Base-by-base conservation (phyloP, 352 stramenopile genomes). In the Halophytophthora batemanensis region DNA sequence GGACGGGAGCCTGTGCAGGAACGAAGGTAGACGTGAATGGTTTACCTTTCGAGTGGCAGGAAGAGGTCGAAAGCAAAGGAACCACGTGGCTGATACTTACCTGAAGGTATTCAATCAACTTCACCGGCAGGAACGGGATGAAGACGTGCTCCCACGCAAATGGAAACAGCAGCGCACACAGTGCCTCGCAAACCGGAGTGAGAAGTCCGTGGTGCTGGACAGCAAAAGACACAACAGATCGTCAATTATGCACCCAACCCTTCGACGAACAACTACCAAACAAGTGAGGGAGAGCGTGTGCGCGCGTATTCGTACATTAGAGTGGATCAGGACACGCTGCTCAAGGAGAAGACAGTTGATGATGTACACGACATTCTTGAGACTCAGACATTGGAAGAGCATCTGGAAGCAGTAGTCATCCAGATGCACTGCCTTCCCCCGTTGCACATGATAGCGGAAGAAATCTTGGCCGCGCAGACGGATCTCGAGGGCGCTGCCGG, bases 61-160 rank as follows among this genome's bases (percentile, higher is more conserved):
- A 34, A 37, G 15, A 7, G 54, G 45, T 17, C 37, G 6, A 35
- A 19, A 46, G 8, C 13, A 41, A 49, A 7, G 45, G 18, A 35
- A 46, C 25, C 11, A 22, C 6, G 12, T 17, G n/a, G 2, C 29
- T 33, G 28, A 39, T 15, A 53, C 61, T 12, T 52, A 86, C 75
- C 48, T 90, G 76, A 8, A 96, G 53, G 50, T 93, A 94, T 44
- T 96, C 79, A 40, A 93, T 85, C 31, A 96, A 54, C 52, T 87
- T 78, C 33, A 86, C 66, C 0, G 86, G 86, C 2, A 93, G 76
- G 33, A 95, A 86, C 15, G 86, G 84, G 11, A 95, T 84, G 62
- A 90, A 95, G 19, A 93, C 84, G 58, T 96, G 86, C 39, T 87
- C 76, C 84, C 85, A 96, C 1, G 49, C 69, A 33, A 96, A 92